Conservation (phyloP, 306 rosid genomes). For the Lotus japonicus region DNA sequence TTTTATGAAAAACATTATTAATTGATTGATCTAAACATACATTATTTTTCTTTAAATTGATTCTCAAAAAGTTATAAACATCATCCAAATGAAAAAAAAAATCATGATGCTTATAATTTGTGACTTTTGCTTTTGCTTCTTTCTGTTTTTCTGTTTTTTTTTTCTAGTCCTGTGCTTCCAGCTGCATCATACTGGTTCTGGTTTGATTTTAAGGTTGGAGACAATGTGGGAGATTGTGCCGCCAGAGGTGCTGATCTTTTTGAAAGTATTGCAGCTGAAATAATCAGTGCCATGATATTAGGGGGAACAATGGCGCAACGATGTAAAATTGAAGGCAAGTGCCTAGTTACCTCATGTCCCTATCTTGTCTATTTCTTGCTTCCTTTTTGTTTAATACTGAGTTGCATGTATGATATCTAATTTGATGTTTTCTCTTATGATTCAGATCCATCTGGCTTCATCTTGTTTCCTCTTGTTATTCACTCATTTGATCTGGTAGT, state of each 20-base stretch:
- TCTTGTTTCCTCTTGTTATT: slow-evolving; percentile 96
- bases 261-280: slow-evolving; percentile 99
- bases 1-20: neutral
- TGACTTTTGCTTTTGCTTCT: slow-evolving; percentile 8
- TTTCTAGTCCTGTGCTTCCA: slow-evolving; percentile 8
- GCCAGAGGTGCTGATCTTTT: slow-evolving; percentile 99
- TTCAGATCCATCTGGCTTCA: slow-evolving; percentile 98
- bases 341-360: neutral
- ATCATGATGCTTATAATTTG: neutral
- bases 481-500: slow-evolving; percentile 94
- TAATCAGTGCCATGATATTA: slow-evolving; percentile 98
- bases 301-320: slow-evolving; percentile 95
- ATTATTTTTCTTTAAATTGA: neutral
- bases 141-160: neutral
- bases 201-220: slow-evolving; percentile 72
- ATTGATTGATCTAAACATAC: neutral
- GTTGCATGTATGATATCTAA: slow-evolving; percentile 23
- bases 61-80: slow-evolving; percentile 7
- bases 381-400: neutral
- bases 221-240: slow-evolving; percentile 98
- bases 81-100: neutral
- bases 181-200: slow-evolving; percentile 7
- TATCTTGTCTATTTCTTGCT: slow-evolving; percentile 4
- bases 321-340: slow-evolving; percentile 87
- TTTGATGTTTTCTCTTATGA: slow-evolving; percentile 28